Percentiles rank a stretch among this genome's conserved stretches.
Conservation (phyloP, 2,329 filamentous ascomycete genomes). For the Ophiostoma perfectum region DNA sequence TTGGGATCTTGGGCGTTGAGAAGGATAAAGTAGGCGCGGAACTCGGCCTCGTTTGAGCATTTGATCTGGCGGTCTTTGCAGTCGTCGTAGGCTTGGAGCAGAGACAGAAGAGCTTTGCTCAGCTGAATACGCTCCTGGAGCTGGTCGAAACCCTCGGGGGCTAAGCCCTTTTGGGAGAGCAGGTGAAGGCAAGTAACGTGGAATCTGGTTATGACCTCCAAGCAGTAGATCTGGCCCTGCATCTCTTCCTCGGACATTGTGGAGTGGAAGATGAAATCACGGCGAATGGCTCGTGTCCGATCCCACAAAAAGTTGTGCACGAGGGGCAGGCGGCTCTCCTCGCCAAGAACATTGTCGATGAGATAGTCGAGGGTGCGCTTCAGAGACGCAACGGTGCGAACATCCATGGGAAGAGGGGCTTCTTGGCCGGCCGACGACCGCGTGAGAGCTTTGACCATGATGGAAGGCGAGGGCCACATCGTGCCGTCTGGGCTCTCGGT, state of each 20-base stretch:
- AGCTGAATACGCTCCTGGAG: slow-evolving; percentile 65
- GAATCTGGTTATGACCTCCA: slow-evolving; percentile 62
- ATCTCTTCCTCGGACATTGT: slow-evolving; percentile 53
- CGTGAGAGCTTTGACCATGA: slow-evolving; percentile 63
- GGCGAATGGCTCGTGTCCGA: slow-evolving; percentile 59
- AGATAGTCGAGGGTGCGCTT: slow-evolving; percentile 59
- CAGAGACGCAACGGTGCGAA: slow-evolving; percentile 55
- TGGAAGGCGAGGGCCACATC: slow-evolving; percentile 43
- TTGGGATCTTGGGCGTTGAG: slow-evolving; percentile 56
- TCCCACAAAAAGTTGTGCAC: slow-evolving; percentile 64
- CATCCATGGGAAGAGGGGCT: slow-evolving; percentile 62
- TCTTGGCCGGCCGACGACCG: slow-evolving; percentile 64
- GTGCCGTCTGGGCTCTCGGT: slow-evolving; percentile 38
- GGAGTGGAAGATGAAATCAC: slow-evolving; percentile 64
- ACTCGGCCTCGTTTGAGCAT: slow-evolving; percentile 61
- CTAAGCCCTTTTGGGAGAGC: slow-evolving; percentile 51
- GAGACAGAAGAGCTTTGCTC: slow-evolving; percentile 58
- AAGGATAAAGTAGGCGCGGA: slow-evolving; percentile 59
- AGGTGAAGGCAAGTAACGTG: slow-evolving; percentile 61
- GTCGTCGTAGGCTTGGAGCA: slow-evolving; percentile 62
- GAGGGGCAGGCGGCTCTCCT: slow-evolving; percentile 47
- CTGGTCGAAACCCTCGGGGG: slow-evolving; percentile 57
- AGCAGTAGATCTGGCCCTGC: slow-evolving; percentile 54
- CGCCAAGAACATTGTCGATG: slow-evolving; percentile 53
- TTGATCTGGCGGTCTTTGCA: slow-evolving; percentile 52